Percentiles rank a stretch among this genome's conserved stretches.
These are phyloP conservation scores for Vitrella brassicaformis DNA, from an alignment of 73 alveolate species.

Conservation along the genomic window DNA sequence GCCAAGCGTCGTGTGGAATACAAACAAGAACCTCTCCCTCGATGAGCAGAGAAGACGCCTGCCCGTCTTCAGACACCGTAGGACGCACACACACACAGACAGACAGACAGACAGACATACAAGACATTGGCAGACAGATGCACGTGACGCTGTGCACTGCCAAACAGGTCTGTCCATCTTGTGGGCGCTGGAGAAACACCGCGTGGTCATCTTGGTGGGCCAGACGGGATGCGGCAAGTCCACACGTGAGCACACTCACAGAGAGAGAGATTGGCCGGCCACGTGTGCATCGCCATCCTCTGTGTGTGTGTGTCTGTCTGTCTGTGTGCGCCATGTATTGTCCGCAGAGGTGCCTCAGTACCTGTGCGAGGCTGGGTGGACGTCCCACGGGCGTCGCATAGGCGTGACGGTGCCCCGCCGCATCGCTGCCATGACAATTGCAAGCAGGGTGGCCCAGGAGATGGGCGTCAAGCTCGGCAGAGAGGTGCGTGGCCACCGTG, in stretches of 20 bases:
- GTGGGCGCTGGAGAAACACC: no score
- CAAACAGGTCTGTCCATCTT: no score
- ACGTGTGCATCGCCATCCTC: background rate
- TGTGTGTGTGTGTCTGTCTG: background rate
- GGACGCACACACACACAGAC: no score
- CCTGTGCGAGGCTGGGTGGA: conserved; percentile 56
- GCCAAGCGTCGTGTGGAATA: no score
- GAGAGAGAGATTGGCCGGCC: background rate
- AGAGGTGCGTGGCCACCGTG: conserved; percentile 54
- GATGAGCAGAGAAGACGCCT: no score
- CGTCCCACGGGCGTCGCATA: conserved; percentile 30
- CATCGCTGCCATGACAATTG: conserved; percentile 62
- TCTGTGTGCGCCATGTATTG: background rate
- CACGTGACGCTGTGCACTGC: no score
- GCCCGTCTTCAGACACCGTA: no score
- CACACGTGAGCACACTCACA: background rate
- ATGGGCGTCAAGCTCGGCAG: conserved; percentile 52
- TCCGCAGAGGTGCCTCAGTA: conserved; percentile 60
- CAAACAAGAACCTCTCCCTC: no score
- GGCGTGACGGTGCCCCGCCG: conserved; percentile 61
- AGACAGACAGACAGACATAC: no score
- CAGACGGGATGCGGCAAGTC: background rate
- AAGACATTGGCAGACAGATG: no score
- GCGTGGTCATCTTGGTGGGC: background rate
- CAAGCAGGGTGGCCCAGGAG: conserved; percentile 61